Percentiles rank a stretch among this genome's conserved stretches.
Conservation (phyloP, 768 basidiomycete genomes). For the Lentinula sp. region DNA sequence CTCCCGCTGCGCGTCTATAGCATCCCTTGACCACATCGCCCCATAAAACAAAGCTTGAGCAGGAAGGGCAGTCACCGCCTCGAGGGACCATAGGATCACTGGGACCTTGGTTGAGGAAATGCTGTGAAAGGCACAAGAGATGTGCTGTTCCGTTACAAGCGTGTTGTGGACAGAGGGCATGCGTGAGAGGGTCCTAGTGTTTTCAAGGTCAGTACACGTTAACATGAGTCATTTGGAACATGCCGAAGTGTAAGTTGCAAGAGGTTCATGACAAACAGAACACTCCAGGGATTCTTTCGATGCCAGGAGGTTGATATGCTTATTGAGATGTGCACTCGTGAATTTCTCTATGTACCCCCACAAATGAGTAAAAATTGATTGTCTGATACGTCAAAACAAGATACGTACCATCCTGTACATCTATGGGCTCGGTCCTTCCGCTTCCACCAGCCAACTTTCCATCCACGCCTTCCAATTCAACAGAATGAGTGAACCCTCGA, state of each 20-base stretch:
- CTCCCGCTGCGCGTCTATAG: conserved; percentile 41
- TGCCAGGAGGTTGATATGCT: conserved; percentile 36
- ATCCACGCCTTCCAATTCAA: conserved; percentile 67
- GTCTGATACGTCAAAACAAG: not conserved
- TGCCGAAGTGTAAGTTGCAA: conserved; percentile 38
- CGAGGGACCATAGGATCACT: conserved; percentile 43
- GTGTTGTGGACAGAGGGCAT: conserved; percentile 46
- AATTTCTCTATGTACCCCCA: conserved; percentile 32
- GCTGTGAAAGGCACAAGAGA: conserved; percentile 45
- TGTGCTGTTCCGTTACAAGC: conserved; percentile 51
- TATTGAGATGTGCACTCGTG: conserved; percentile 40
- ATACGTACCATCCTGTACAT: conserved; percentile 48
- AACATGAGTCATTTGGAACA: conserved; percentile 12
- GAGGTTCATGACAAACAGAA: conserved; percentile 36
- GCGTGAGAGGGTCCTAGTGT: conserved; percentile 43
- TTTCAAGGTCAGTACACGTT: conserved; percentile 1
- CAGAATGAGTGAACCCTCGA: conserved; percentile 38
- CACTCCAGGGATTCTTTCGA: conserved; percentile 30
- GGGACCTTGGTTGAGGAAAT: conserved; percentile 30
- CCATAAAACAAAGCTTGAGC: conserved; percentile 55
- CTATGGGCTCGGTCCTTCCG: conserved; percentile 50
- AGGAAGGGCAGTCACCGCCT: conserved; percentile 52
- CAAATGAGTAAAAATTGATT: not conserved
- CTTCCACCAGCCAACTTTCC: conserved; percentile 50
- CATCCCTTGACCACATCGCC: conserved; percentile 62